Conservation (phyloP, 768 basidiomycete species). For the Lyophyllum semitale region DNA sequence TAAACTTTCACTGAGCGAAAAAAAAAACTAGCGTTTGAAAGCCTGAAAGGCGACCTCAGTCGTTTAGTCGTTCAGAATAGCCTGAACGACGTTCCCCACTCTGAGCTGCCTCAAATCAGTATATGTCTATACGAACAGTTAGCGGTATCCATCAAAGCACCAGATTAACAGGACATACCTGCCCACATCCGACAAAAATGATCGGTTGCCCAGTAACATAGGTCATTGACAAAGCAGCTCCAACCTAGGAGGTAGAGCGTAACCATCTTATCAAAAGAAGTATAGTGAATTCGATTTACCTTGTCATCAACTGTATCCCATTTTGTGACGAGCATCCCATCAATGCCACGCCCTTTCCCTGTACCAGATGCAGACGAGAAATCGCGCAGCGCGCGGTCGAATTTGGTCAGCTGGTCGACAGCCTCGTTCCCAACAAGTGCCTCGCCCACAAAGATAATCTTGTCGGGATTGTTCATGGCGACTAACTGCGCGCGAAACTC, state of each 20-base stretch:
- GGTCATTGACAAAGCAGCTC: slow-evolving; percentile 98
- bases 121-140: slow-evolving; percentile 68
- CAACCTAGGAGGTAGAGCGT: slow-evolving; percentile 60
- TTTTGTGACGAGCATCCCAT: slow-evolving; percentile 98
- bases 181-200: slow-evolving; percentile 96
- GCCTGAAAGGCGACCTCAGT: neutral
- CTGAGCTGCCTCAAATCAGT: slow-evolving; percentile 91
- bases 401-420: slow-evolving; percentile 96
- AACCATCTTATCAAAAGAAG: neutral
- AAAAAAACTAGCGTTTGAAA: neutral
- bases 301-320: slow-evolving; percentile 99
- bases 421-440: slow-evolving; percentile 98
- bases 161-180: slow-evolving; percentile 51
- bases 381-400: slow-evolving; percentile 91
- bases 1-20: neutral
- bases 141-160: neutral
- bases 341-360: slow-evolving; percentile 86
- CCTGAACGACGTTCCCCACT: slow-evolving; percentile 91
- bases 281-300: slow-evolving; percentile 42
- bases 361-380: slow-evolving; percentile 76
- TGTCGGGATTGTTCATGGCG: slow-evolving; percentile 92
- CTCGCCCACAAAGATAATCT: slow-evolving; percentile 97
- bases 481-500: slow-evolving; percentile 62
- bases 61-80: slow-evolving; percentile 76
- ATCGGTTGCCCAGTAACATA: slow-evolving; percentile 99